A percentile compares a stretch with the other conserved stretches of the same genome.
These are phyloP conservation scores for Dalechampia spathulata DNA, from an alignment of 441 rosid species.

Conservation along the genomic window DNA sequence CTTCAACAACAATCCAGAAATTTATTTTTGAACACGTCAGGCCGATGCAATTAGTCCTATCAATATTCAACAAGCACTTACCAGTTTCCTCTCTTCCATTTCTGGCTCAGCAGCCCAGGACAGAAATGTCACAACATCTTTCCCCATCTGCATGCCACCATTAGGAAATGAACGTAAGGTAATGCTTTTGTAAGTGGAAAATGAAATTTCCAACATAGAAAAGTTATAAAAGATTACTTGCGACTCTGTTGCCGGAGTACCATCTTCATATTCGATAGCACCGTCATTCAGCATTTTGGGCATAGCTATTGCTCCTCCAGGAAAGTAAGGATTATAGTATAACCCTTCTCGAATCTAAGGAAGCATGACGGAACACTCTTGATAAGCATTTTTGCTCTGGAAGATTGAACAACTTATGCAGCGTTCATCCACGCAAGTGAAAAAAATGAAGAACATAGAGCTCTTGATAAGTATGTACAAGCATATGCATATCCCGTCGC, in stretches of 20 bases:
- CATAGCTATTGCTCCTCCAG: conserved; percentile 99
- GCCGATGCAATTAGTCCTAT: too few relatives aligned
- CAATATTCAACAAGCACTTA: conserved; percentile 23
- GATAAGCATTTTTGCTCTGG: neutral
- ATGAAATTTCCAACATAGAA: neutral
- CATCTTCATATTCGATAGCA: conserved; percentile 98
- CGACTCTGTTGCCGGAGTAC: conserved; percentile 93
- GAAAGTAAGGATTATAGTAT: conserved; percentile 97
- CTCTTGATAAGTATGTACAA: neutral
- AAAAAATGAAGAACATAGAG: neutral
- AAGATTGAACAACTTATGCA: neutral
- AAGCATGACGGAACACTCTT: neutral
- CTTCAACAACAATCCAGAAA: too few relatives aligned
- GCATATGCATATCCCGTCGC: neutral
- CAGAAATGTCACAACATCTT: conserved; percentile 88
- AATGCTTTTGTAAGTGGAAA: neutral
- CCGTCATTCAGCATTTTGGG: conserved; percentile 98
- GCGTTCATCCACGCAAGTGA: neutral
- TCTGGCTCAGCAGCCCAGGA: conserved; percentile 99
- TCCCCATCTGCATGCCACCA: conserved; percentile 98
- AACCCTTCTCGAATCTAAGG: conserved; percentile 87
- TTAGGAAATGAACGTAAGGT: conserved; percentile 10
- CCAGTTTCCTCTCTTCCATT: conserved; percentile 99
- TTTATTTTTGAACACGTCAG: too few relatives aligned
- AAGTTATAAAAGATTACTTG: conserved; percentile 42